Evolutionary conservation across 371 early-diverging fungal genomes (phyloP), one percentile per base, ranked within the genome.

Genomic region (Dichotomocladium elegans): DNA sequence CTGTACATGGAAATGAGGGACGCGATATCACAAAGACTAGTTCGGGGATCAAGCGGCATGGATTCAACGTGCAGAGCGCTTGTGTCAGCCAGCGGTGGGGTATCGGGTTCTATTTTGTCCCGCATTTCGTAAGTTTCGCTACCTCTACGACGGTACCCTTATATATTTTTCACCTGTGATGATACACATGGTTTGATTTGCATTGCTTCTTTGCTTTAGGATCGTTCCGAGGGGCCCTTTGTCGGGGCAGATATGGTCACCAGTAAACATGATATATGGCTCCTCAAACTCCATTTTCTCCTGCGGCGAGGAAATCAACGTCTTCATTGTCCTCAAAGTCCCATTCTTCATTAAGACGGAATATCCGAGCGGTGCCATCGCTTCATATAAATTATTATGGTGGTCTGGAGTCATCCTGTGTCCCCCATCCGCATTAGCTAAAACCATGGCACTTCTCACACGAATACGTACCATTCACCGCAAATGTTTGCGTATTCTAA

Each of bases 401-500:
- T 72, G 67, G 19, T 76, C 67, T 2, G 68, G 49, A 19, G 79
- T 82, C 89, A 88, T 88, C 86, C 85, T 83, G 56, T n/a, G 25
- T 64, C 10, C 61, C 41, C 2, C 26, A n/a, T 42, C 8, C 21
- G 31, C 17, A 28, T 17, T 47, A 48, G 8, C 29, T n/a, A 37
- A 28, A 25, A 40, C n/a, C 31, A 19, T 41, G 30, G 7, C 41
- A 21, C 12, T 12, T 30, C 15, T 24, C 26, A 41, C 33, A 26
- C 52, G 19, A 37, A 33, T 31, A 48, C 48, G 45, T 74, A 83
- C 93, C 94, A 93, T 80, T 93, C 93, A 27, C 90, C 91, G 55
- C 88, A 80, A 55, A 93, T 92, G 60, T 88, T 90, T 10, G 92
- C 88, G 57, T 88, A 88, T 59, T 90, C 83, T 10, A 92, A 65